Conservation (phyloP, 2,329 filamentous ascomycete genomes). For the Phialophora macrospora region DNA sequence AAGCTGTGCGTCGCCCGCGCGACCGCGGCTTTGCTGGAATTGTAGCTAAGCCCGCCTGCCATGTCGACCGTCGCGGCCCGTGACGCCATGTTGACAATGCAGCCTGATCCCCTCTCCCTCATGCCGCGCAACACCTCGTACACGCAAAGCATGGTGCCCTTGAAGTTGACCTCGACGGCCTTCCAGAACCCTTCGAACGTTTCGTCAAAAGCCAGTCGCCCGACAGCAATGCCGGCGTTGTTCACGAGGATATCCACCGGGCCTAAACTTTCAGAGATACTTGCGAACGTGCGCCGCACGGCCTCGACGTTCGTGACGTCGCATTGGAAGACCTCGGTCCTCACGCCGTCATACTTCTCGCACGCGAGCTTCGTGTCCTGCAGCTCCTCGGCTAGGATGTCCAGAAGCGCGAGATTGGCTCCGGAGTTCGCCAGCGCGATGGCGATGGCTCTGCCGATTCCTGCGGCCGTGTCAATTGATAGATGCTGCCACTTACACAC, state of each 20-base stretch:
- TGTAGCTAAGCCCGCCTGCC: slow-evolving; percentile 24
- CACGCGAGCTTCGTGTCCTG: slow-evolving; percentile 29
- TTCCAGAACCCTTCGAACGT: slow-evolving; percentile 28
- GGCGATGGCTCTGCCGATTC: slow-evolving; percentile 40
- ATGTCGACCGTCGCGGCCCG: slow-evolving; percentile 29
- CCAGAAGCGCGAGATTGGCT: slow-evolving; percentile 38
- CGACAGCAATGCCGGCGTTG: slow-evolving; percentile 40
- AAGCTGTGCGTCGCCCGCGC: slow-evolving; percentile 22
- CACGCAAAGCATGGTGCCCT: slow-evolving; percentile 26
- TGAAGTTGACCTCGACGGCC: slow-evolving; percentile 30
- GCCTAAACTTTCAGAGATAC: slow-evolving; percentile 19
- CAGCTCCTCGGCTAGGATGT: slow-evolving; percentile 32
- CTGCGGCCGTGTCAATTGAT: not conserved
- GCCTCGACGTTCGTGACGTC: slow-evolving; percentile 38
- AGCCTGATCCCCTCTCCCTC: slow-evolving; percentile 18
- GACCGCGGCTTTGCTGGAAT: slow-evolving; percentile 26
- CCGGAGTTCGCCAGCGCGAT: slow-evolving; percentile 36
- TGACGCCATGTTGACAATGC: slow-evolving; percentile 30
- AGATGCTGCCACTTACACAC: too few species aligned
- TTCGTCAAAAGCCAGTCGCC: slow-evolving; percentile 32
- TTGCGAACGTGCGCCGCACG: slow-evolving; percentile 22
- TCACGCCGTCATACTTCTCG: slow-evolving; percentile 27
- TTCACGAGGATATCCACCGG: slow-evolving; percentile 39
- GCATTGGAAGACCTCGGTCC: slow-evolving; percentile 31
- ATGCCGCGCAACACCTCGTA: slow-evolving; percentile 21